Evolutionary conservation across 306 rosid genomes (phyloP), one percentile per base, ranked within the genome.

Genomic region (Glycine latifolia): DNA sequence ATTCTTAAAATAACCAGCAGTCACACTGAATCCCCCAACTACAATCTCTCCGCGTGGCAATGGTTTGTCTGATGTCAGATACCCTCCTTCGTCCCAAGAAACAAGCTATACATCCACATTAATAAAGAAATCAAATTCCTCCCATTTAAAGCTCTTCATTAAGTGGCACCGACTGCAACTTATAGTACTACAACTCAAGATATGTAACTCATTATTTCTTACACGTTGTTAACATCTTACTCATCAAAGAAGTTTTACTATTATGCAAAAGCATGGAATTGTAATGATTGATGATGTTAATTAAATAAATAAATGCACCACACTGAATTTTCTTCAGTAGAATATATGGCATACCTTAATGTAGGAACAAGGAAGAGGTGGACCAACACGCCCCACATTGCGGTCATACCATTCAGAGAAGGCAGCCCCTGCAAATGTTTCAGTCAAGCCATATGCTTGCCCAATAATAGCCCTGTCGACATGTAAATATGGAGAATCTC

Each of bases 381-480:
- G 98, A 60, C 98, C 98, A 82, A 94, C 96, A 71, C 96, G 98
- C 15, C 98, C 98, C 79, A 91, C 97, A 14, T 86, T 80, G 61
- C 76, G 63, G 89, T 94, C 98, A 60, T 92, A 94, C 82, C 79
- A 83, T 81, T 94, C 96, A 11, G 96, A 89, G 87, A 94, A 92
- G 14, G 96, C 58, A 85, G 93, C 98, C 79, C 98, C 98, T 54
- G 97, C 98, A 92, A 92, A 94, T 80, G 97, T 92, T 89, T 94
- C 97, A 6, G 97, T 94, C 90, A 94, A 88, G 78, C 98, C 98
- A 85, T 92, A 94, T 82, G 82, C 98, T 91, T 94, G 98, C 55
- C 98, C 98, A 37, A 94, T 85, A 58, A 96, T 92, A 84, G 96
- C 88, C 87, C 98, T 94, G 74, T 75, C 44, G 8, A 85, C 67